These are phyloP conservation scores for Jamesozyma spencerorum DNA, from an alignment of 805 yeast genomes.

Conservation along the genomic window DNA sequence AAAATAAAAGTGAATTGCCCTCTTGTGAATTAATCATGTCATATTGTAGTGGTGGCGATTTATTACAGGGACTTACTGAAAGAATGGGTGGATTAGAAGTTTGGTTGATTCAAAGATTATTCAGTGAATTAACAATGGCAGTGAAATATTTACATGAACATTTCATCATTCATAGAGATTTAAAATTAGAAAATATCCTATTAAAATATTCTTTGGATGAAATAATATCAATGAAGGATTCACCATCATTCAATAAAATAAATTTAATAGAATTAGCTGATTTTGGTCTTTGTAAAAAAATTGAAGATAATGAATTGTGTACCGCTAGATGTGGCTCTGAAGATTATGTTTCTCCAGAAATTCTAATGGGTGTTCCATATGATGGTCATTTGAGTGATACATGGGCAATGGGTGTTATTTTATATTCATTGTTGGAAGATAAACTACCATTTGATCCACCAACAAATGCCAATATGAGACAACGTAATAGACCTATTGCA, in stretches of 20 bases:
- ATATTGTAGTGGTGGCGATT: slow-evolving; percentile 77
- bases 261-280: slow-evolving; percentile 60
- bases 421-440: slow-evolving; percentile 76
- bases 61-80: slow-evolving; percentile 51
- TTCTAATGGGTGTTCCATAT: slow-evolving; percentile 80
- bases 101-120: slow-evolving; percentile 47
- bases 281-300: slow-evolving; percentile 74
- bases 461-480: slow-evolving; percentile 38
- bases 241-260: slow-evolving; percentile 4
- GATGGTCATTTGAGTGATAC: slow-evolving; percentile 87
- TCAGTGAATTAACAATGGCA: slow-evolving; percentile 62
- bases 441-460: slow-evolving; percentile 88
- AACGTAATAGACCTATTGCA: slow-evolving; percentile 41
- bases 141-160: slow-evolving; percentile 61
- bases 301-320: slow-evolving; percentile 53
- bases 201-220: slow-evolving; percentile 34
- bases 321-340: slow-evolving; percentile 93
- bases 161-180: slow-evolving; percentile 77
- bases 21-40: slow-evolving; percentile 53
- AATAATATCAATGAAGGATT: slow-evolving; percentile 14
- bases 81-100: slow-evolving; percentile 37
- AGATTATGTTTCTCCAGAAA: slow-evolving; percentile 92
- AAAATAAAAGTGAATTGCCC: slow-evolving; percentile 20
- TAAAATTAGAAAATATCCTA: slow-evolving; percentile 81
- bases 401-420: slow-evolving; percentile 92